These are phyloP conservation scores for Scutellaria barbata DNA, from an alignment of 257 asterid genomes.

Conservation along the genomic window DNA sequence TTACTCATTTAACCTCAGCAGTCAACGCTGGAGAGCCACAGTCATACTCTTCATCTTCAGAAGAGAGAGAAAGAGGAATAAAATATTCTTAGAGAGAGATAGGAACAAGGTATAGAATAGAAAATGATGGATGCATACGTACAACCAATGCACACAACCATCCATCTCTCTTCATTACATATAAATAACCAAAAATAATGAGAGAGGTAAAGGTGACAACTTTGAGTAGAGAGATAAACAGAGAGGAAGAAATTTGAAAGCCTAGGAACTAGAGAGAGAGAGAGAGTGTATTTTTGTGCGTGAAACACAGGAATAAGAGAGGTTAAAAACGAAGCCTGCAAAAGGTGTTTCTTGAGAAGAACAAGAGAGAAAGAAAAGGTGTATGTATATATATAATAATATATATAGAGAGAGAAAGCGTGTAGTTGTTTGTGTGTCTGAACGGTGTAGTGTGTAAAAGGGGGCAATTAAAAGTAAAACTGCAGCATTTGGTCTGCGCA, in stretches of 20 bases:
- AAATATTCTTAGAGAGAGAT: conserved; percentile 30
- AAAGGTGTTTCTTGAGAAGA: conserved; percentile 30
- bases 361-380: neutral
- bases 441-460: conserved; percentile 64
- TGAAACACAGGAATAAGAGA: neutral
- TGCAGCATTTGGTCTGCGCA: conserved; percentile 92
- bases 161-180: neutral
- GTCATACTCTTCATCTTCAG: conserved; percentile 36
- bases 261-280: conserved; percentile 34
- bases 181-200: conserved; percentile 7
- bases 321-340: conserved; percentile 16
- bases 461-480: conserved; percentile 69
- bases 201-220: conserved; percentile 36
- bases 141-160: conserved; percentile 25
- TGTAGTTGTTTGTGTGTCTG: conserved; percentile 50
- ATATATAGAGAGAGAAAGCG: conserved; percentile 37
- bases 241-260: conserved; percentile 25
- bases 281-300: neutral
- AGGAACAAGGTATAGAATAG: conserved; percentile 31
- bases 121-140: conserved; percentile 33
- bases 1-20: conserved; percentile 10
- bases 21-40: conserved; percentile 46
- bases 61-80: conserved; percentile 32
- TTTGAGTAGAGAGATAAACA: conserved; percentile 40
- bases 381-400: neutral